Evolutionary conservation across 2,329 filamentous ascomycete genomes (phyloP).

Genomic region (Colletotrichum graminicola): DNA sequence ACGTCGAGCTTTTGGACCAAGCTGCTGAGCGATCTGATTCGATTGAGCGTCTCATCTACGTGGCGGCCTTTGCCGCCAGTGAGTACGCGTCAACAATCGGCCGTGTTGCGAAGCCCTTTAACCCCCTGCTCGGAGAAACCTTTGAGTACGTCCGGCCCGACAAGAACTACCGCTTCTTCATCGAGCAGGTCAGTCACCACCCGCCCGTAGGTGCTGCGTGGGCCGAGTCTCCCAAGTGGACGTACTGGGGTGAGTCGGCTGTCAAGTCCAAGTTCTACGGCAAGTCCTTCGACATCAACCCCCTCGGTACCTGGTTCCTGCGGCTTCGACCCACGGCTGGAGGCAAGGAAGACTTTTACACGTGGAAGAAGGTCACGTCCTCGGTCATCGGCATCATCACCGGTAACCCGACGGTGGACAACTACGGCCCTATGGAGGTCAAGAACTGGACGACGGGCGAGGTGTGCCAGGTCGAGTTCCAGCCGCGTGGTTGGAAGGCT

Average conservation of each 20-base stretch:
- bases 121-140: conserved; percentile 94
- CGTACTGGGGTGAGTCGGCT: conserved; percentile 95
- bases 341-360: conserved; percentile 88
- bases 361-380: conserved; percentile 98
- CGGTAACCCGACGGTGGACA: conserved; percentile 95
- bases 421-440: conserved; percentile 96
- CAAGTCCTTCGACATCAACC: conserved; percentile 97
- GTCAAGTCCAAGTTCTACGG: conserved; percentile 98
- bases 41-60: conserved; percentile 91
- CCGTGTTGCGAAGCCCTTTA: conserved; percentile 97
- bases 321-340: conserved; percentile 81
- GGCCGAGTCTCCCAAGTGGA: conserved; percentile 94
- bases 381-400: conserved; percentile 99
- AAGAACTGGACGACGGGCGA: conserved; percentile 98
- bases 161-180: conserved; percentile 98
- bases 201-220: conserved; percentile 93
- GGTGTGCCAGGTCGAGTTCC: conserved; percentile 90
- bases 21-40: conserved; percentile 89
- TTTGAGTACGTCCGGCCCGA: conserved; percentile 97
- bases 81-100: conserved; percentile 98
- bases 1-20: conserved; percentile 89
- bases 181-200: conserved; percentile 98
- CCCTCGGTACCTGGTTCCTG: conserved; percentile 96
- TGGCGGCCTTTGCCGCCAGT: conserved; percentile 94
- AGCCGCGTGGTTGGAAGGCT: conserved; percentile 94